These are phyloP conservation scores for Hirsutella thompsonii DNA, from an alignment of 2,329 filamentous ascomycete species.

Conservation along the genomic window DNA sequence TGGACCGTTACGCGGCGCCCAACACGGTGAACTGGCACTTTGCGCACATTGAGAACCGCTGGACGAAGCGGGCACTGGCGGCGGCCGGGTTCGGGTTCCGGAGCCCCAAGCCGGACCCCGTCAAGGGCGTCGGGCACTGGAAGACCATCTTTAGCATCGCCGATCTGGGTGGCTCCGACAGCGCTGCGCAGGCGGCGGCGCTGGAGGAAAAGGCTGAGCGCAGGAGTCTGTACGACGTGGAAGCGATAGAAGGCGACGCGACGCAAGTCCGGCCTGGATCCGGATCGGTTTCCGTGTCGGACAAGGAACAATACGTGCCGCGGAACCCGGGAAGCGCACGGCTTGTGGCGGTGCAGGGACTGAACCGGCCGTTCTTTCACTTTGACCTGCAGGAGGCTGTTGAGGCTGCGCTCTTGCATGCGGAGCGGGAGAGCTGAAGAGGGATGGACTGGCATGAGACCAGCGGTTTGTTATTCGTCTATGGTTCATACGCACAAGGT, in stretches of 20 bases:
- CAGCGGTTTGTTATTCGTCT: neutral
- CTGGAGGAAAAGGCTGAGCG: constrained; percentile 41
- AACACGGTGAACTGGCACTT: constrained; percentile 36
- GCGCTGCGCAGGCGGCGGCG: constrained; percentile 42
- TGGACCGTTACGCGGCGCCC: constrained; percentile 36
- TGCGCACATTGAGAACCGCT: constrained; percentile 38
- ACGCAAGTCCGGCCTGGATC: neutral
- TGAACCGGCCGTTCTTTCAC: constrained; percentile 40
- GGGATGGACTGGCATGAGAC: neutral
- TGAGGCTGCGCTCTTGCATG: constrained; percentile 27
- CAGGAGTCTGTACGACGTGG: constrained; percentile 13
- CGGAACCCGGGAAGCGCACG: constrained; percentile 15
- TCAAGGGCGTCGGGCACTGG: constrained; percentile 16
- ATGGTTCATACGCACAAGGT: no score
- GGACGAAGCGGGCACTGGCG: constrained; percentile 42
- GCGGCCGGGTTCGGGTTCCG: constrained; percentile 39
- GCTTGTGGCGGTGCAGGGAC: constrained; percentile 26
- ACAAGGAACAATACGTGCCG: constrained; percentile 12
- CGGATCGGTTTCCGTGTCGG: constrained; percentile 8
- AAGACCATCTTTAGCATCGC: constrained; percentile 90
- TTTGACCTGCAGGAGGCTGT: constrained; percentile 36
- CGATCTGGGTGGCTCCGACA: constrained; percentile 62
- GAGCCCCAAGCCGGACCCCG: constrained; percentile 13
- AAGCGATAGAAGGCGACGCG: constrained; percentile 12
- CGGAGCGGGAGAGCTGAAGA: constrained; percentile 10